These are phyloP conservation scores for Dioscorea zingiberensis DNA, from an alignment of 106 monocot species.

Conservation along the genomic window DNA sequence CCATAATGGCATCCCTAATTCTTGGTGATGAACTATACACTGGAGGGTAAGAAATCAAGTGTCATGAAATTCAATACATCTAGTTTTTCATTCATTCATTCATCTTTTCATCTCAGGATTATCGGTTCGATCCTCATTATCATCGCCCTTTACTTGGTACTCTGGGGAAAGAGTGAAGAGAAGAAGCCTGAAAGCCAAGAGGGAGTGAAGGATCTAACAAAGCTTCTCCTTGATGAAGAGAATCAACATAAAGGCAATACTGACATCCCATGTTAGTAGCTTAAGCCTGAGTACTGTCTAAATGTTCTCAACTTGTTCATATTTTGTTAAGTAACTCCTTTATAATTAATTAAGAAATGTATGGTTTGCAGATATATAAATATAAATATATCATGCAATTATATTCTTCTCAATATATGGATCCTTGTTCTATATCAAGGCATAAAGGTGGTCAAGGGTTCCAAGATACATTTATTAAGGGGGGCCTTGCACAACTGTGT, in stretches of 20 bases:
- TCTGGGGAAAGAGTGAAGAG: conserved; percentile 87
- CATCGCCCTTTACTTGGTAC: conserved; percentile 69
- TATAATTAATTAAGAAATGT: too few species aligned
- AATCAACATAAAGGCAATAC: conserved; percentile 10
- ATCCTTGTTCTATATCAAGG: too few species aligned
- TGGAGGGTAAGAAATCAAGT: conserved; percentile 45
- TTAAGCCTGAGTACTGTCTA: too few species aligned
- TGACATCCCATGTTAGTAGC: conserved; percentile 29
- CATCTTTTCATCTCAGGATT: conserved; percentile 35
- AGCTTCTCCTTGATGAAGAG: conserved; percentile 41
- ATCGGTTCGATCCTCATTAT: conserved; percentile 71
- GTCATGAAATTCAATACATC: background rate
- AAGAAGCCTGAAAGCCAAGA: conserved; percentile 17
- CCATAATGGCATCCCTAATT: conserved; percentile 65
- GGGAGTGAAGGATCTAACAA: conserved; percentile 24
- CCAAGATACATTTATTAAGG: too few species aligned
- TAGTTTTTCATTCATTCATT: background rate
- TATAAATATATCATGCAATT: too few species aligned
- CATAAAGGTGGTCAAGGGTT: too few species aligned
- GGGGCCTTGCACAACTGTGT: too few species aligned
- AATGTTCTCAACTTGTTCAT: too few species aligned
- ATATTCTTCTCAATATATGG: too few species aligned
- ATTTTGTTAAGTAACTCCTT: too few species aligned
- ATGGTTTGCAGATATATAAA: too few species aligned
- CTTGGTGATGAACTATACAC: conserved; percentile 75